Evolutionary conservation across 768 basidiomycete genomes (phyloP).

Genomic region (Cystoderma amianthinum): DNA sequence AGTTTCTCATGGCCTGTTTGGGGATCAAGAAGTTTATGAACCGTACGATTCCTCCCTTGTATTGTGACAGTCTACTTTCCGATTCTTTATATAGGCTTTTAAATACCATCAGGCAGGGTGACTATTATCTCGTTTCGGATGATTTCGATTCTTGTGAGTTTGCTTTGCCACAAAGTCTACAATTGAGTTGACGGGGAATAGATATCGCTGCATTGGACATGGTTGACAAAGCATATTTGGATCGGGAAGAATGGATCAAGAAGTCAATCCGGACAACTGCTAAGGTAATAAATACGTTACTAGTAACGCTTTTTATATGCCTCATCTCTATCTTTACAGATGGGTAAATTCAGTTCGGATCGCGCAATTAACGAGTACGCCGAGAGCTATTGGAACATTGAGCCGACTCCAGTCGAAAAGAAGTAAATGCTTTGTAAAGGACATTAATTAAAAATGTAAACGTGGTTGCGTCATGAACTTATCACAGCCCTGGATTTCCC

Average conservation of each 20-base stretch:
- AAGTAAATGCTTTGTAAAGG: too few relatives aligned
- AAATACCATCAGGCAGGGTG: slow-evolving; percentile 70
- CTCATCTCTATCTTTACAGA: slow-evolving; percentile 29
- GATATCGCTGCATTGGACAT: slow-evolving; percentile 78
- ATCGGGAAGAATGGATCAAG: slow-evolving; percentile 85
- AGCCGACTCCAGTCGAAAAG: slow-evolving; percentile 32
- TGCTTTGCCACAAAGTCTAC: not conserved
- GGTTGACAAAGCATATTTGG: slow-evolving; percentile 85
- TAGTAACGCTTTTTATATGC: not conserved
- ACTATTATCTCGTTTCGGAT: slow-evolving; percentile 80
- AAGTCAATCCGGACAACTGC: slow-evolving; percentile 83
- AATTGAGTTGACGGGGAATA: slow-evolving; percentile 15
- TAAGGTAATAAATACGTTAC: slow-evolving; percentile 35
- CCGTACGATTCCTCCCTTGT: slow-evolving; percentile 46
- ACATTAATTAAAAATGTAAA: too few relatives aligned
- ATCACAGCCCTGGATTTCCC: too few relatives aligned
- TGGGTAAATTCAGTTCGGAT: slow-evolving; percentile 97
- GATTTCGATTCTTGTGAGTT: slow-evolving; percentile 88
- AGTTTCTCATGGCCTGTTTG: slow-evolving; percentile 75
- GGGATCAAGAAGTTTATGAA: slow-evolving; percentile 76
- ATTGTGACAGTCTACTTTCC: slow-evolving; percentile 13
- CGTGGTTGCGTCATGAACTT: too few relatives aligned
- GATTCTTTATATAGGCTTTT: slow-evolving; percentile 40
- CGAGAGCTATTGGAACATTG: slow-evolving; percentile 80
- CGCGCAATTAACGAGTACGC: slow-evolving; percentile 90